Percentiles rank a stretch among this genome's conserved stretches.
These are phyloP conservation scores for Abelmoschus esculentus DNA, from an alignment of 345 rosid species.

Conservation along the genomic window DNA sequence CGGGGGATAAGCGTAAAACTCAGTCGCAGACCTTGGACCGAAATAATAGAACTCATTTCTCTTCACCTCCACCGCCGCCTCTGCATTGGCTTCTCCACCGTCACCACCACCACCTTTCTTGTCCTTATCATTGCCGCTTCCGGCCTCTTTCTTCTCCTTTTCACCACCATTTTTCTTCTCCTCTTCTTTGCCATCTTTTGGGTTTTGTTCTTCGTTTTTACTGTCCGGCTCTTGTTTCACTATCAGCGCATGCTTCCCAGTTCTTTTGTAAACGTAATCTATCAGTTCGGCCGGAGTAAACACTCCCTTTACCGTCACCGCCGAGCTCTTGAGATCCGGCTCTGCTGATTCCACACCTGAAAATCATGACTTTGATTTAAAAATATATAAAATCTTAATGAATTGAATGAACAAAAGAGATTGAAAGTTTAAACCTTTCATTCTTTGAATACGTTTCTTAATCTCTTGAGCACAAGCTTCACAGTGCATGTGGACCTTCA, in stretches of 20 bases:
- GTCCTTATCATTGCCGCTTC: constrained; percentile 10
- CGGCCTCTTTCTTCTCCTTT: constrained; percentile 19
- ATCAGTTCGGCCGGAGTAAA: constrained; percentile 64
- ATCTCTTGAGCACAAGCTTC: constrained; percentile 85
- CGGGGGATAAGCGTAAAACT: constrained; percentile 37
- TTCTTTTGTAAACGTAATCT: constrained; percentile 58
- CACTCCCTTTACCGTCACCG: constrained; percentile 83
- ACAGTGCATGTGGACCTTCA: constrained; percentile 86
- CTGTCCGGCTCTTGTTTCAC: constrained; percentile 52
- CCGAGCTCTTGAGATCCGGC: constrained; percentile 76
- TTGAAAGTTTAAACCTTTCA: constrained; percentile 51
- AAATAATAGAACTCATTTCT: constrained; percentile 48
- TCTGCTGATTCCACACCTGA: constrained; percentile 90
- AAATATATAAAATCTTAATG: too few relatives aligned
- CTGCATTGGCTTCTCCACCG: neutral
- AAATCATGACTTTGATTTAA: neutral
- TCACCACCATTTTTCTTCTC: constrained; percentile 27
- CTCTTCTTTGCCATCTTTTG: constrained; percentile 38
- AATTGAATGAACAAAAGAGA: too few relatives aligned
- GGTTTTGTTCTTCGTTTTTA: constrained; percentile 33
- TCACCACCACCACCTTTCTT: constrained; percentile 1
- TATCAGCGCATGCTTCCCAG: constrained; percentile 73
- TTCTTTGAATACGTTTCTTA: constrained; percentile 78
- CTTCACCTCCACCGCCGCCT: constrained; percentile 51
- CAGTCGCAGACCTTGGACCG: constrained; percentile 46